Percentiles rank a stretch among this genome's conserved stretches.
These are phyloP conservation scores for Nidula microcarpa DNA, from an alignment of 768 basidiomycete genomes.

Conservation along the genomic window DNA sequence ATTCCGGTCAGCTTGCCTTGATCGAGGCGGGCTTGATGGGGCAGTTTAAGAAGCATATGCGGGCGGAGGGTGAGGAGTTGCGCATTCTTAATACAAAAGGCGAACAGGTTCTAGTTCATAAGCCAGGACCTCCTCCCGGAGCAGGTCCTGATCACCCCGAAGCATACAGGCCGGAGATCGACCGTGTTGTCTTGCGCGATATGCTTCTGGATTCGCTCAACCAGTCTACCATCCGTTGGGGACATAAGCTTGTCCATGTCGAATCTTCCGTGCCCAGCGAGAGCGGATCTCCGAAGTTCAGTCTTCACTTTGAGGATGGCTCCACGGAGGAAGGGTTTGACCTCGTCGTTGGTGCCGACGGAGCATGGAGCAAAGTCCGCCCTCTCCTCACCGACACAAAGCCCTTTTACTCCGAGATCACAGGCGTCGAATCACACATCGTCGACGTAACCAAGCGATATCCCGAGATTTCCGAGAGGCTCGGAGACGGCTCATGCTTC, in stretches of 20 bases:
- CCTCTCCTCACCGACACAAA: slow-evolving; percentile 19
- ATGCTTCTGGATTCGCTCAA: slow-evolving; percentile 21
- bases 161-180: slow-evolving; percentile 17
- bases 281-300: slow-evolving; percentile 6
- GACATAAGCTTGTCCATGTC: slow-evolving; percentile 11
- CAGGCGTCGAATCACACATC: slow-evolving; percentile 11
- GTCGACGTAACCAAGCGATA: slow-evolving; percentile 6
- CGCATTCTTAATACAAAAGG: slow-evolving; percentile 11
- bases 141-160: background rate
- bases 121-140: slow-evolving; percentile 1
- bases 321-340: slow-evolving; percentile 8
- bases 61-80: slow-evolving; percentile 11
- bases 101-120: slow-evolving; percentile 3
- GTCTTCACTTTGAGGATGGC: slow-evolving; percentile 7
- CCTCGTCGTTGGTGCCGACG: slow-evolving; percentile 23
- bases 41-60: slow-evolving; percentile 14
- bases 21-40: slow-evolving; percentile 16
- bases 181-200: slow-evolving; percentile 15
- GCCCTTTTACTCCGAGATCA: slow-evolving; percentile 28
- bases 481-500: slow-evolving; percentile 24
- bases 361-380: slow-evolving; percentile 35
- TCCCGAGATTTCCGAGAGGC: slow-evolving; percentile 15
- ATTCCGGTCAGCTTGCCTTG: slow-evolving; percentile 18
- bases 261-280: background rate
- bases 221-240: slow-evolving; percentile 13